These are phyloP conservation scores for Aspergillus intermedius DNA, from an alignment of 2,329 filamentous ascomycete species.

Conservation along the genomic window DNA sequence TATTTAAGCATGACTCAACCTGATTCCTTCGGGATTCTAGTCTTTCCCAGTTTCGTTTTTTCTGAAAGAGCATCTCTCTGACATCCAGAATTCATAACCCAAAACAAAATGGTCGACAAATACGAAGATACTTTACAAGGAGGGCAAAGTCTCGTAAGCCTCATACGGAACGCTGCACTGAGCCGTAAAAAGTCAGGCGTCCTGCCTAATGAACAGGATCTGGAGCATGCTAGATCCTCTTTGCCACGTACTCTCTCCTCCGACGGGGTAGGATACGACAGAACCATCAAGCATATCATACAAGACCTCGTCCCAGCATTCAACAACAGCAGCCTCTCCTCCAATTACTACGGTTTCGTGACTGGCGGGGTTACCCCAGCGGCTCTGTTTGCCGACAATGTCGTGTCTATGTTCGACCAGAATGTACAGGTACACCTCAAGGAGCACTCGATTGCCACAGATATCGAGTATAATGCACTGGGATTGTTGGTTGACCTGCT, in stretches of 20 bases:
- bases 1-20: too few species aligned
- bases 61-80: too few species aligned
- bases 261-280: constrained; percentile 25
- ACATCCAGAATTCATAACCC: background rate
- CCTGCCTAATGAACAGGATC: constrained; percentile 23
- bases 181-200: constrained; percentile 24
- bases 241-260: constrained; percentile 23
- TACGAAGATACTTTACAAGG: constrained; percentile 5
- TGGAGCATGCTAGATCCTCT: constrained; percentile 28
- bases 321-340: constrained; percentile 57
- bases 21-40: too few species aligned
- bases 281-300: constrained; percentile 33
- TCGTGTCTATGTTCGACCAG: constrained; percentile 76
- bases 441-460: constrained; percentile 65
- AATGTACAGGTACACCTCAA: constrained; percentile 79
- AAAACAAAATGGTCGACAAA: background rate
- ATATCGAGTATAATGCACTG: constrained; percentile 68
- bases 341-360: constrained; percentile 82
- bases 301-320: constrained; percentile 49
- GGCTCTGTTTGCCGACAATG: constrained; percentile 72
- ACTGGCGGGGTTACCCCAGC: constrained; percentile 75
- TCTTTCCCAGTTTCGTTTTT: too few species aligned
- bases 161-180: constrained; percentile 26
- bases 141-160: constrained; percentile 17
- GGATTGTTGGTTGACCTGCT: constrained; percentile 63